These are phyloP conservation scores for Colletotrichum sp. DNA, from an alignment of 2,329 filamentous ascomycete species.

Conservation along the genomic window DNA sequence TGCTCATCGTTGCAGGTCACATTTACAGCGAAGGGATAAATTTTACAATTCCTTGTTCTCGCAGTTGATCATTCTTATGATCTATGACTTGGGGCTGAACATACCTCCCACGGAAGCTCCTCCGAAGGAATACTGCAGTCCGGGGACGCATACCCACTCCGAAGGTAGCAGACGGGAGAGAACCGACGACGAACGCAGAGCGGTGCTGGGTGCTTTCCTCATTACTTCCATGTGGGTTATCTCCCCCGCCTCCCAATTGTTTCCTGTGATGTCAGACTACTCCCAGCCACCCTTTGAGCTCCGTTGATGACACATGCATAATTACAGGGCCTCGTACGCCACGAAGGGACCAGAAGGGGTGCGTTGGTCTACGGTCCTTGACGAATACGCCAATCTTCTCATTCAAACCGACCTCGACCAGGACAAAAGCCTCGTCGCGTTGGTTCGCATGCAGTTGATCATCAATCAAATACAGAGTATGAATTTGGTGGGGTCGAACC, in stretches of 20 bases:
- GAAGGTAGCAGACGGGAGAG: neutral
- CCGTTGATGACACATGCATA: neutral
- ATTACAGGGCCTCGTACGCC: neutral
- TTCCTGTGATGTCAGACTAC: rapidly evolving
- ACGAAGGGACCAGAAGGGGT: neutral
- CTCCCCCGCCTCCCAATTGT: rapidly evolving
- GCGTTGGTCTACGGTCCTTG: neutral
- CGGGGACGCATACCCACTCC: neutral
- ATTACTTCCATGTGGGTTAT: neutral
- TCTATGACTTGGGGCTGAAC: neutral
- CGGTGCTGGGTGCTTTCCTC: neutral
- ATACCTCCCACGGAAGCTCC: neutral
- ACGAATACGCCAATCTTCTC: neutral
- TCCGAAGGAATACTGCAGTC: neutral
- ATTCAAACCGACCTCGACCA: neutral
- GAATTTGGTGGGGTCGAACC: neutral
- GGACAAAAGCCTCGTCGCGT: neutral
- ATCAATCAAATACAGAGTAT: neutral
- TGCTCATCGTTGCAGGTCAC: neutral
- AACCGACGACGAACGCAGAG: neutral
- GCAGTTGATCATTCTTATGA: neutral
- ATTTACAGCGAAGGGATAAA: neutral
- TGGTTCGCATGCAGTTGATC: neutral
- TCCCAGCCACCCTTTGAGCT: neutral
- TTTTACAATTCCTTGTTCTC: neutral